Evolutionary conservation across 192 early-diverging fungal species (phyloP), one percentile per base, ranked within the genome.

Genomic region (Coemansia sp.): DNA sequence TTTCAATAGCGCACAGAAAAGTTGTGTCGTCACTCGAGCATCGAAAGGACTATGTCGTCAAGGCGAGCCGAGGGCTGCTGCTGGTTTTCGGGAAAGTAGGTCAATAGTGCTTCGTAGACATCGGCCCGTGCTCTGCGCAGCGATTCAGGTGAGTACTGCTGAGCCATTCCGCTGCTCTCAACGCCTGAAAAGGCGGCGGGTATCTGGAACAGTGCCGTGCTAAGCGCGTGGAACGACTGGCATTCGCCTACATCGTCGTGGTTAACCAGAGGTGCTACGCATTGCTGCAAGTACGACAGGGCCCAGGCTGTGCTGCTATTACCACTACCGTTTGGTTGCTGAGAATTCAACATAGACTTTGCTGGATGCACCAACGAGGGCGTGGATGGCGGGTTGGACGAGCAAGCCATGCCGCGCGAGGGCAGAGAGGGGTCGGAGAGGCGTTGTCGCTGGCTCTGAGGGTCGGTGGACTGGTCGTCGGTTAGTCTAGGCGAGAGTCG

Each of bases 251-350:
- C 44, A 37, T 83, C 77, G 33, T 70, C 39, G 54, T 87, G 85
- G 64, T 97, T 83, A 6, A 98, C 93, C 9, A 93, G 84, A 24
- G 85, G 85, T 1, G 86, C 77, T 11, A 98, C 75, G 5, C 89
- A 74, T 6, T 78, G 88, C 69, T 93, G 91, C 41, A 98, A 84
- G 66, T 92, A 98, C 33, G 86, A 74, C 10, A 98, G 84, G 1
- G 95, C 94, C 34, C 62, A 65, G 4, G 79, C 62, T n/a, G 85
- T 70, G 31, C 29, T 37, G n/a, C 19, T 61, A 37, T 16, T 46
- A 19, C 17, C 42, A 9, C 6, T 45, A 33, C 51, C n/a, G 31
- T 24, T 57, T 33, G 54, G 54, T 19, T 51, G 67, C 33, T 48
- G 53, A 33, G 17, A 6, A 45, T n/a, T 6, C 14, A 9, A 24